Conservation (phyloP, 192 early-diverging fungal species). For the Linnemannia schmuckeri region DNA sequence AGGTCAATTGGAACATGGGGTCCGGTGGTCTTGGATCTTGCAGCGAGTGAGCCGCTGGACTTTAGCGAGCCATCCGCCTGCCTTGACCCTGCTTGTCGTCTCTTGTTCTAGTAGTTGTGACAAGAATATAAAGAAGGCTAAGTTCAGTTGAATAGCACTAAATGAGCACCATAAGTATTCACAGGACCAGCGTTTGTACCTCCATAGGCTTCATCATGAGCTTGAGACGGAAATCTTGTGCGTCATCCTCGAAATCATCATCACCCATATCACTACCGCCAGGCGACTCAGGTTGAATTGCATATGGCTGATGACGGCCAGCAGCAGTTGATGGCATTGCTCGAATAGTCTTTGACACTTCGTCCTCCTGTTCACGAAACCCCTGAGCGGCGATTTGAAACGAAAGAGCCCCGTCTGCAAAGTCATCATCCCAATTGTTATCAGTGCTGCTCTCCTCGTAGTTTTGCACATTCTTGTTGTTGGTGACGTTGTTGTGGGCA, state of each 20-base stretch:
- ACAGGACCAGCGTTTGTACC: conserved; percentile 6
- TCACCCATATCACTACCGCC: conserved; percentile 21
- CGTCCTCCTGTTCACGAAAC: conserved; percentile 43
- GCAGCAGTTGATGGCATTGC: neutral
- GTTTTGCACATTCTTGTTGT: conserved; percentile 16
- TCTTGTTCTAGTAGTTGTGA: conserved; percentile 1
- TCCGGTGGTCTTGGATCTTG: conserved; percentile 17
- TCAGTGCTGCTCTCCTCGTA: conserved; percentile 35
- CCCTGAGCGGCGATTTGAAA: conserved; percentile 43
- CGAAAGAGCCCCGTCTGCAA: conserved; percentile 49
- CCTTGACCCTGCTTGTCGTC: neutral
- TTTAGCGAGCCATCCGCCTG: conserved; percentile 8
- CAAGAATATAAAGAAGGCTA: neutral
- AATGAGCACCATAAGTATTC: neutral
- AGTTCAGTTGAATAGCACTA: neutral
- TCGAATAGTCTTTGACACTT: conserved; percentile 34
- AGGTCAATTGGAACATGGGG: conserved; percentile 37
- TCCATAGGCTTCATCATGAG: conserved; percentile 20
- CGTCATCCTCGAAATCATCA: conserved; percentile 36
- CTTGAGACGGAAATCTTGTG: conserved; percentile 27
- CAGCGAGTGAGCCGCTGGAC: conserved; percentile 40
- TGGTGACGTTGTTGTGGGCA: neutral
- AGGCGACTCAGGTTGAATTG: neutral
- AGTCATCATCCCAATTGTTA: conserved; percentile 61
- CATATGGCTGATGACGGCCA: neutral